Evolutionary conservation across 495 filamentous ascomycete species (phyloP).

Genomic region (Daldinia decipiens): DNA sequence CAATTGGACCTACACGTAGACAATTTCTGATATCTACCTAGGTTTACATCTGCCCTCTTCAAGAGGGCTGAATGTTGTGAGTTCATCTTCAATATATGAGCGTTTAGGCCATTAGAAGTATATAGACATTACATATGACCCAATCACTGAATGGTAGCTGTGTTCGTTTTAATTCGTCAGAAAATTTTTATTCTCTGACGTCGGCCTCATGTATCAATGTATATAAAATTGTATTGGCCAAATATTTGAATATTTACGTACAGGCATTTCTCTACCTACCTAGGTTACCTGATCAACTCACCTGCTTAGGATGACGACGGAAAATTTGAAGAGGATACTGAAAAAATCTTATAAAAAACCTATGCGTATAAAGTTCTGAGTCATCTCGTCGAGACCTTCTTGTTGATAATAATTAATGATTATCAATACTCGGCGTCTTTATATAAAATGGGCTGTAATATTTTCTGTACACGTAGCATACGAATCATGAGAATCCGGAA

Average conservation of each 20-base stretch:
- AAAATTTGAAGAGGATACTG: not conserved
- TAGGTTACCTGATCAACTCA: not conserved
- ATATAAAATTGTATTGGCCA: not conserved
- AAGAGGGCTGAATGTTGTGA: not conserved
- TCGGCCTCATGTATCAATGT: not conserved
- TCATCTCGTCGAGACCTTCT: not conserved
- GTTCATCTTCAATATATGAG: not conserved
- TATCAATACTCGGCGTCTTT: not conserved
- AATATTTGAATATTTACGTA: constrained; percentile 3
- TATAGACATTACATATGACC: not conserved
- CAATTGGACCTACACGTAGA: not conserved
- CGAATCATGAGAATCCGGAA: constrained; percentile 8
- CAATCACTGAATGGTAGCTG: not conserved
- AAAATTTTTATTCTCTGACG: not conserved
- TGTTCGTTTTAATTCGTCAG: not conserved
- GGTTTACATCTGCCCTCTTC: not conserved
- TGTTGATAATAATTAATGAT: not conserved
- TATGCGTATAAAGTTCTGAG: not conserved
- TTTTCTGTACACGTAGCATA: constrained; percentile 4
- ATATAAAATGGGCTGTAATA: not conserved
- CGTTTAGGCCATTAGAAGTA: not conserved
- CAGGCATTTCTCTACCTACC: not conserved
- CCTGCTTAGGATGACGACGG: not conserved
- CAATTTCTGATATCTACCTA: too few species aligned
- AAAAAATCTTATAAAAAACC: not conserved